A percentile compares a stretch with the other conserved stretches of the same genome.
phyloP scores from a whole-genome alignment of 1,284 basidiomycete genomes.

The Meira miltonrushii region DNA sequence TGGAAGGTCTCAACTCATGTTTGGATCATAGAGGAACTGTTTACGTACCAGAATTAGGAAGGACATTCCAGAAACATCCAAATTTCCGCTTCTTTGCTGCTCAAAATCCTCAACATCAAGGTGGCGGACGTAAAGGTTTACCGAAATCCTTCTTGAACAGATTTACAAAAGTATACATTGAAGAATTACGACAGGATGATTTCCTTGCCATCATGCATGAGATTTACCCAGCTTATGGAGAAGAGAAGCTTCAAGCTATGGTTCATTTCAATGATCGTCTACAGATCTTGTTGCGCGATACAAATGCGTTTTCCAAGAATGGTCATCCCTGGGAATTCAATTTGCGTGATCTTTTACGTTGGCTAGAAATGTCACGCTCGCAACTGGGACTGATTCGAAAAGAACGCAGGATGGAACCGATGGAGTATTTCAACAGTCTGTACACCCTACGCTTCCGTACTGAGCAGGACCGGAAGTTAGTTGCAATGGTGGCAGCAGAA shows the following conservation, averaged over 20 bases:
- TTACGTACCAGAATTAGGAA: slow-evolving; percentile 89
- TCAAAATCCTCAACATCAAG: slow-evolving; percentile 93
- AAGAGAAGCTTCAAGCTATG: slow-evolving; percentile 65
- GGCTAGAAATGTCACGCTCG: slow-evolving; percentile 60
- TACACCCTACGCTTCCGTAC: slow-evolving; percentile 86
- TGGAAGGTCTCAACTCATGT: slow-evolving; percentile 95
- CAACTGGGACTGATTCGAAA: slow-evolving; percentile 59
- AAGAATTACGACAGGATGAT: slow-evolving; percentile 76
- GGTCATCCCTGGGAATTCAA: slow-evolving; percentile 99
- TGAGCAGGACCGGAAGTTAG: slow-evolving; percentile 62
- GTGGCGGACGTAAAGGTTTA: slow-evolving; percentile 92
- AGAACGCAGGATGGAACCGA: slow-evolving; percentile 47
- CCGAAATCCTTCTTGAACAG: slow-evolving; percentile 97
- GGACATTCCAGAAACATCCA: slow-evolving; percentile 80
- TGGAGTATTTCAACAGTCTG: slow-evolving; percentile 37
- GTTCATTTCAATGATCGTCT: slow-evolving; percentile 67
- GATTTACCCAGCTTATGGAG: slow-evolving; percentile 65
- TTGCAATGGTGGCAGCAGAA: slow-evolving; percentile 62
- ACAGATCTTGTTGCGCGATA: slow-evolving; percentile 60
- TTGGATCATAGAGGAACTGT: slow-evolving; percentile 93
- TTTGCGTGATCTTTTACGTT: slow-evolving; percentile 86
- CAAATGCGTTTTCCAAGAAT: slow-evolving; percentile 73
- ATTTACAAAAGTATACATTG: slow-evolving; percentile 93
- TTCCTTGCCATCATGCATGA: slow-evolving; percentile 72
- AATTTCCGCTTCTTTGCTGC: slow-evolving; percentile 94